Conservation (phyloP, 306 rosid genomes). For the Lotus japonicus region DNA sequence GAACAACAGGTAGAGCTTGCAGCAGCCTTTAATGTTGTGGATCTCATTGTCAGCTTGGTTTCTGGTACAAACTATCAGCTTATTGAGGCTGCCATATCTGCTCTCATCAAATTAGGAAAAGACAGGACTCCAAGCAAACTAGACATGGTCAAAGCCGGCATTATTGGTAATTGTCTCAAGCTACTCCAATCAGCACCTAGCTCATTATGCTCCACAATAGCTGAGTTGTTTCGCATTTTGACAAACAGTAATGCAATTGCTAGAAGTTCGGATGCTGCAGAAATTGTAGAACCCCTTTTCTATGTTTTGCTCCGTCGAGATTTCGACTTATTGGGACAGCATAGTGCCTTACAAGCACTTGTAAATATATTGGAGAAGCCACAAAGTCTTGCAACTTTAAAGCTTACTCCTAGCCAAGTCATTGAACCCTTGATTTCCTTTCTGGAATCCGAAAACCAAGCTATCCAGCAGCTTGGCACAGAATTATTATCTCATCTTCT, state of each 20-base stretch:
- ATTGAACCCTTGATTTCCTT: conserved; percentile 86
- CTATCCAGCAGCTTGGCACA: conserved; percentile 98
- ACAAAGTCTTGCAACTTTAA: conserved; percentile 82
- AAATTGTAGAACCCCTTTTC: conserved; percentile 92
- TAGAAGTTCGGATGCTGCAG: conserved; percentile 82
- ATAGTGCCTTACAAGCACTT: conserved; percentile 95
- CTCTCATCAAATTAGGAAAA: conserved; percentile 85
- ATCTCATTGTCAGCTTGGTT: conserved; percentile 80
- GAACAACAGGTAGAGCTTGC: conserved; percentile 84
- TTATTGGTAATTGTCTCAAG: conserved; percentile 70
- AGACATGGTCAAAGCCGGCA: conserved; percentile 82
- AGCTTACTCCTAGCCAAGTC: conserved; percentile 93
- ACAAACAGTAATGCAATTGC: conserved; percentile 91
- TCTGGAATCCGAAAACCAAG: conserved; percentile 90
- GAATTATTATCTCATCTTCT: conserved; percentile 93
- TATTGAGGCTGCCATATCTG: conserved; percentile 67
- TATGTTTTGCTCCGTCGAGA: conserved; percentile 75
- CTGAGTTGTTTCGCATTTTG: conserved; percentile 88
- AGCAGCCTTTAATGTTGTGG: conserved; percentile 58
- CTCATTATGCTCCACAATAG: conserved; percentile 86
- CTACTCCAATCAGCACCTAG: conserved; percentile 73
- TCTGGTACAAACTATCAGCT: conserved; percentile 72
- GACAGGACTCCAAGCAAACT: conserved; percentile 78
- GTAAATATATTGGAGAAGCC: conserved; percentile 99
- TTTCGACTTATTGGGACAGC: conserved; percentile 94